Conservation (phyloP, 2,329 filamentous ascomycete species). For the Alternaria postmessia region DNA sequence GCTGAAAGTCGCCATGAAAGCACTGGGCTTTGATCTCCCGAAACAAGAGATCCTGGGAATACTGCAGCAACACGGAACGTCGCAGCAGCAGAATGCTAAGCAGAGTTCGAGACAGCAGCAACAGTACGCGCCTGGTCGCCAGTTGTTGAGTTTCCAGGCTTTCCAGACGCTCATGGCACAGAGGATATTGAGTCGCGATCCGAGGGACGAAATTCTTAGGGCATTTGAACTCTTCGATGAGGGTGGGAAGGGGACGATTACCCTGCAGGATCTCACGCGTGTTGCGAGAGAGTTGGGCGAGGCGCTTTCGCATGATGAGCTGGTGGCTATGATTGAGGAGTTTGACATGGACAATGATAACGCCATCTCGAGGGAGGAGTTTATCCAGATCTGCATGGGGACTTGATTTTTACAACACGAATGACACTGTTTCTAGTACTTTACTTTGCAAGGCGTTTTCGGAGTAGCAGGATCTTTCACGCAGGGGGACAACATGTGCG, state of each 20-base stretch:
- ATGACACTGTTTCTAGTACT: background rate
- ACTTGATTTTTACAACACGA: conserved; percentile 6
- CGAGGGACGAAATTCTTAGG: conserved; percentile 86
- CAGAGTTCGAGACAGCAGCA: conserved; percentile 13
- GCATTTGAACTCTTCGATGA: conserved; percentile 95
- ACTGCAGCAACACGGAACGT: conserved; percentile 76
- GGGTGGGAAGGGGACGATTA: conserved; percentile 90
- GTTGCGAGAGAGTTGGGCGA: conserved; percentile 93
- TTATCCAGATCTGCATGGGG: conserved; percentile 70
- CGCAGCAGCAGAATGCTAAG: conserved; percentile 10
- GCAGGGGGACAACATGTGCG: background rate
- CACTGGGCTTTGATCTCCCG: conserved; percentile 89
- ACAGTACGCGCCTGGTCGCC: conserved; percentile 54
- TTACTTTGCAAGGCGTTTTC: conserved; percentile 6
- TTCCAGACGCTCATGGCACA: conserved; percentile 80
- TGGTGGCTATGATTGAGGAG: conserved; percentile 96
- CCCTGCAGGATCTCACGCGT: conserved; percentile 82
- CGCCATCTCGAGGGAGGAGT: conserved; percentile 70
- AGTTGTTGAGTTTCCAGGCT: conserved; percentile 75
- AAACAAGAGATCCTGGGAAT: conserved; percentile 85
- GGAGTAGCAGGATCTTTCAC: conserved; percentile 10
- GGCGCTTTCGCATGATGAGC: conserved; percentile 89
- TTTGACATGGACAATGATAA: conserved; percentile 95
- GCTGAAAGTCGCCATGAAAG: conserved; percentile 94
- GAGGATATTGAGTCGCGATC: conserved; percentile 82